phyloP scores from a whole-genome alignment of 257 asterid species.

The Primulina huaijiensis region DNA sequence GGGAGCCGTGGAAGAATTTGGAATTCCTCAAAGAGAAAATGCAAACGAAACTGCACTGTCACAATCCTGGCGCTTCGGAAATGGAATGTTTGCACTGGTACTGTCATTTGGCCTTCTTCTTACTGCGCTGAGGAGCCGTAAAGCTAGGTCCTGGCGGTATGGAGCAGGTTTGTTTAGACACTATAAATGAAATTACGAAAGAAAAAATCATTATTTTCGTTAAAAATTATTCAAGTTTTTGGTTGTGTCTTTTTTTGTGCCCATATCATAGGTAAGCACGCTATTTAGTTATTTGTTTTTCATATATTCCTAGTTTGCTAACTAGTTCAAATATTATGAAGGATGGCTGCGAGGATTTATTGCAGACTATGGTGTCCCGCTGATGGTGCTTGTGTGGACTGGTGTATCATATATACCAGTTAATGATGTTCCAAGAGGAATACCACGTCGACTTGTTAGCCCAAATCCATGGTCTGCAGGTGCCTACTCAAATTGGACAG shows the following conservation, averaged over 20 bases:
- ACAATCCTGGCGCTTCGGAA: conserved; percentile 92
- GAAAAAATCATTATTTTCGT: neutral
- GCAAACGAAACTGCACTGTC: conserved; percentile 43
- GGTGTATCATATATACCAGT: conserved; percentile 79
- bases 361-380: conserved; percentile 96
- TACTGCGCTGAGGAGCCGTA: conserved; percentile 77
- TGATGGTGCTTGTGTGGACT: conserved; percentile 94
- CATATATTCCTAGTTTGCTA: conserved; percentile 17
- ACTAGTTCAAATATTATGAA: conserved; percentile 29
- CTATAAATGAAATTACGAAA: neutral
- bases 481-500: conserved; percentile 93
- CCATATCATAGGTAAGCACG: neutral
- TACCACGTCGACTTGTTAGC: conserved; percentile 90
- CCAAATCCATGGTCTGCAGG: conserved; percentile 99
- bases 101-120: conserved; percentile 90
- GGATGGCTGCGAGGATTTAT: conserved; percentile 88
- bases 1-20: conserved; percentile 96
- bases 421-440: conserved; percentile 69
- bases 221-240: conserved; percentile 1
- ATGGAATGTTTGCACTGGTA: conserved; percentile 95
- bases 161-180: conserved; percentile 63
- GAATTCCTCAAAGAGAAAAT: conserved; percentile 73
- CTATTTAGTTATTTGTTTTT: neutral
- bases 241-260: neutral
- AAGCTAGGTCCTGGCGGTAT: conserved; percentile 95